A percentile compares a stretch with the other conserved stretches of the same genome.
These are phyloP conservation scores for Phylloporus rhodoxanthus DNA, from an alignment of 768 basidiomycete genomes.

Conservation along the genomic window DNA sequence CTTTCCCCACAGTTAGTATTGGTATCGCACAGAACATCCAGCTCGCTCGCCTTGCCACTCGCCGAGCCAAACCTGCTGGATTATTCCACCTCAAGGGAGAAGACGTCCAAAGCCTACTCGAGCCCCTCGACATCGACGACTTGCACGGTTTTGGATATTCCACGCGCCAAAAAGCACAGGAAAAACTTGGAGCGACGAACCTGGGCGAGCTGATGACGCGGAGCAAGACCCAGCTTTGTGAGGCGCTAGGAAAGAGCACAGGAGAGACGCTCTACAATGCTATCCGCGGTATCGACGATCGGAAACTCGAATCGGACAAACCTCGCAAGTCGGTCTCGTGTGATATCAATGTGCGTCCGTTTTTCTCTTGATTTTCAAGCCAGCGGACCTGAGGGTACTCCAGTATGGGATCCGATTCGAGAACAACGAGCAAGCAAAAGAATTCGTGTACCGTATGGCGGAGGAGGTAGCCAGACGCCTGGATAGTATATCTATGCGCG, in stretches of 20 bases:
- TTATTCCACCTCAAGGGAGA: conserved; percentile 65
- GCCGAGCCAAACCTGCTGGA: conserved; percentile 85
- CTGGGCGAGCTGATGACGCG: conserved; percentile 64
- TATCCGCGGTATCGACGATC: conserved; percentile 77
- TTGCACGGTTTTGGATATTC: conserved; percentile 84
- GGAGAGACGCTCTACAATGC: conserved; percentile 86
- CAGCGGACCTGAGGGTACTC: background rate
- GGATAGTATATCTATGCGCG: conserved; percentile 60
- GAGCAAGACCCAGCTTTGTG: conserved; percentile 60
- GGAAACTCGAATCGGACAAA: conserved; percentile 75
- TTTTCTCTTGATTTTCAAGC: background rate
- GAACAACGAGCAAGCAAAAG: conserved; percentile 71
- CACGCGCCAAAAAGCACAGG: conserved; percentile 68
- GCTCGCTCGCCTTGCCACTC: conserved; percentile 86
- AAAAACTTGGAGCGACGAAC: conserved; percentile 67
- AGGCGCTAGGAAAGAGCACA: conserved; percentile 69
- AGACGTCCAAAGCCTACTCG: conserved; percentile 50
- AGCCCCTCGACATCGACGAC: conserved; percentile 68
- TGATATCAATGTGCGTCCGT: conserved; percentile 79
- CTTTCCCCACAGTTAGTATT: conserved; percentile 63
- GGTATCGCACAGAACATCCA: conserved; percentile 91
- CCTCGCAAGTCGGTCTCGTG: conserved; percentile 88
- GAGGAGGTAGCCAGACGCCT: conserved; percentile 71
- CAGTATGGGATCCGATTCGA: conserved; percentile 96
- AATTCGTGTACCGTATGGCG: conserved; percentile 72